Base-by-base conservation (phyloP, 345 rosid genomes). In the Heritiera fomes region DNA sequence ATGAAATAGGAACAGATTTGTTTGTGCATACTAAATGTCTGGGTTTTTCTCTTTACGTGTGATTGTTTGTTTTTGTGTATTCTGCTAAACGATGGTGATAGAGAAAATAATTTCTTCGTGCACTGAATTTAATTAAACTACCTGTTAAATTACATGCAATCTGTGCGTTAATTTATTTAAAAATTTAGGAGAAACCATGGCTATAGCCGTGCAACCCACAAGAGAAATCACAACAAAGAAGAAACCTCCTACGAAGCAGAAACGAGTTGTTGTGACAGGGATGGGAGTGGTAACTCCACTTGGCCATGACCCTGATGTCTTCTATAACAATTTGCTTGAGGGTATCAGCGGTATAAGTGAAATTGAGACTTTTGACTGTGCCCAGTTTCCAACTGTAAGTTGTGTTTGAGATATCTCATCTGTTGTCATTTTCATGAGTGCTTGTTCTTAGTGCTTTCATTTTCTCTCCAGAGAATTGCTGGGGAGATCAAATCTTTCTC, bases 261-360 rank as follows among this genome's bases (percentile, higher is more conserved):
- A 94, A 58, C 87, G 93, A 28, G 99, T 95, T 58, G 99, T 95
- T 62, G 97, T 95, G 81, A 95, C 99, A 43, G 99, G 99, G 66
- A 90, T 93, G 99, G 97, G 99, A 55, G 89, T 93, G 69, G 94
- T 85, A 71, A 83, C 96, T 23, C 88, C 98, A 10, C 87, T 95
- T 77, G 99, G 99, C 61, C 92, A 93, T 84, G 99, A 95, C 46
- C 87, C 82, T 6, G 82, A 92, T 72, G 85, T 87, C 71, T 93
- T 91, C 85, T 95, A 95, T 80, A 84, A 90, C 75, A 95, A 95
- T 87, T 84, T 95, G 88, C 92, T 95, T 28, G 89, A 90, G 83
- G 98, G 99, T 69, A 84, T 75, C 79, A 95, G 99, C 82, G 99
- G 99, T 73, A 84, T 95, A 72, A 91, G 90, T 83, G 90, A 82